Evolutionary conservation across 768 basidiomycete genomes (phyloP), one percentile per base, ranked within the genome.

Genomic region (Naganishia antarctica): DNA sequence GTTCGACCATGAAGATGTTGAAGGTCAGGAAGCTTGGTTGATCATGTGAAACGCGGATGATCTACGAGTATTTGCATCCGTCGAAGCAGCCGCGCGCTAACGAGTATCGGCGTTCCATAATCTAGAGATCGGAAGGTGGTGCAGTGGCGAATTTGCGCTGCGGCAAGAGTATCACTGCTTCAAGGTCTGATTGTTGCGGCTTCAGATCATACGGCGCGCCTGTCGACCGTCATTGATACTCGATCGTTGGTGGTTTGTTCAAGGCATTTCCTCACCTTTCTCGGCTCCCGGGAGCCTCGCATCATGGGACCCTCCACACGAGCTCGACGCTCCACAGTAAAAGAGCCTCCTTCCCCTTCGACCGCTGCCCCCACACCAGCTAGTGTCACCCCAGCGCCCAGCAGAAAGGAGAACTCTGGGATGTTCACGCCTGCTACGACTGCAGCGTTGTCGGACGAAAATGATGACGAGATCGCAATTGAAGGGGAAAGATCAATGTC

Each of bases 271-370:
- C 8, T 16, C 37, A 40, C 43, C 6, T 44, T 5, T 44, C 43
- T 44, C 43, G 6, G 6, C n/a, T 21, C 11, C 8, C 5, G 8
- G 5, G 11, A 7, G n/a, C 43, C 9, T 44, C 43, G n/a, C 43
- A 44, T n/a, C 9, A 57, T 57, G 53, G 28, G 28, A 23, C 53
- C 31, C 18, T 21, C 53, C 1, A 57, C 53, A 6, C 53, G 53
- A n/a, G 23, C 53, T 18, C 34, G 32, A 8, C 53, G 53, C 53
- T 57, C 53, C 53, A 41, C 37, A 41, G 53, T 41, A 8, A 57
- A 57, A 40, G 21, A 32, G 13, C 53, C 53, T 34, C n/a, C 40
- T n/a, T 57, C 53, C 16, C 53, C 53, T 40, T 37, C 53, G 53
- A 57, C 23, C 4, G 40, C 53, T 13, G 53, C 37, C n/a, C 21